Evolutionary conservation across 495 filamentous ascomycete genomes (phyloP).

Genomic region (Beverwykella pulmonaria): DNA sequence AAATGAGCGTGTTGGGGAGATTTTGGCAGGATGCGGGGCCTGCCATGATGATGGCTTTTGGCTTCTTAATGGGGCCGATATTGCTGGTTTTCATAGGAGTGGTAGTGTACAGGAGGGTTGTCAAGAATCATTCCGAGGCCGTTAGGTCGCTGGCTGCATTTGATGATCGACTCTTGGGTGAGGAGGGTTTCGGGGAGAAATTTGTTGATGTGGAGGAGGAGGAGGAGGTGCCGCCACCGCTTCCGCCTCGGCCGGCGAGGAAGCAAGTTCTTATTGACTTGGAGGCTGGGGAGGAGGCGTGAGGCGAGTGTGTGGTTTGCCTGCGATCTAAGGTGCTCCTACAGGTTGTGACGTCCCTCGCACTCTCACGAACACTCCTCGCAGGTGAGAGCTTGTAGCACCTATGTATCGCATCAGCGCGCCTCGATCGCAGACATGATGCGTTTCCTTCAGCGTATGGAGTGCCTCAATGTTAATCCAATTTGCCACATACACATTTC

Average conservation of each 20-base stretch:
- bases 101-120: neutral
- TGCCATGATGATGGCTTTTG: conserved; percentile 13
- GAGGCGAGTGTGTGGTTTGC: neutral
- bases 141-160: conserved; percentile 3
- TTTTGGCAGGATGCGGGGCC: conserved; percentile 16
- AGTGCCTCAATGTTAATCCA: no score
- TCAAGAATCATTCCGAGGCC: neutral
- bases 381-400: no score
- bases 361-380: no score
- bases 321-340: no score
- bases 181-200: conserved; percentile 7
- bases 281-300: neutral
- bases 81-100: neutral
- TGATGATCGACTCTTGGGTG: conserved; percentile 24
- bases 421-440: no score
- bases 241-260: conserved; percentile 3
- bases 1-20: neutral
- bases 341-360: no score
- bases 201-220: conserved; percentile 13
- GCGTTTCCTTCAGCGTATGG: no score
- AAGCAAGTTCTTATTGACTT: conserved; percentile 10
- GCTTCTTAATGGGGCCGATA: neutral
- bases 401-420: no score
- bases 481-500: no score
- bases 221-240: conserved; percentile 1